Base-by-base conservation (phyloP, 768 basidiomycete genomes). In the Xanthoconium purpureum region DNA sequence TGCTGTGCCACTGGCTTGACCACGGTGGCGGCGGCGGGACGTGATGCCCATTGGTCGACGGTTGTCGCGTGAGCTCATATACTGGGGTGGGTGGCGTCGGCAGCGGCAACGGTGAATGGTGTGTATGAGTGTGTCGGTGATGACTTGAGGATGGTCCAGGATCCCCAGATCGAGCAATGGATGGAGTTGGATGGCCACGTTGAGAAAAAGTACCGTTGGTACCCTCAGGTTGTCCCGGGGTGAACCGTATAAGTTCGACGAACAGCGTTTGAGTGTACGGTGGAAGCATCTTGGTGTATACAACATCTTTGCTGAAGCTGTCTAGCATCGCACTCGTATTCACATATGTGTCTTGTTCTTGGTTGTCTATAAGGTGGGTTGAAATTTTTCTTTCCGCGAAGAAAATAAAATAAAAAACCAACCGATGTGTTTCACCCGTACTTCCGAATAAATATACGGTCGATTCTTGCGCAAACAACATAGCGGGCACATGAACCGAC, bases 381-480 rank as follows among this genome's bases (percentile, higher is more conserved):
- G 43, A 59, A 50, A 54, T 52, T 56, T 39, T 38, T 45, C 43
- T 20, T 40, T 42, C 17, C 6, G 20, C 9, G 32, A 45, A 12
- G 32, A 42, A 59, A 30, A n/a, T 33, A 57, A 55, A 32, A 0
- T 15, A 54, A 52, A 45, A 52, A 45, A 76, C 79, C 33, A 56
- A 87, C 87, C 78, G 18, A 79, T 72, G 60, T 87, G 81, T 58
- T 80, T 81, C 9, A 92, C 86, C 39, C 90, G 81, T 20, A 93
- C 81, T 63, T 92, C 88, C 1, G 89, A 88, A 65, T 84, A 86
- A 29, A 80, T 80, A 63, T 92, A 94, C 7, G 74, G 71, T 56
- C 80, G 79, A 56, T 84, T 87, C 75, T 88, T 91, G 49, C 88
- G 81, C 62, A 91, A 70, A 69, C 85, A 86, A 66, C 91, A 93